phyloP scores from a whole-genome alignment of 768 basidiomycete species.

The Tephrocybe sp. region DNA sequence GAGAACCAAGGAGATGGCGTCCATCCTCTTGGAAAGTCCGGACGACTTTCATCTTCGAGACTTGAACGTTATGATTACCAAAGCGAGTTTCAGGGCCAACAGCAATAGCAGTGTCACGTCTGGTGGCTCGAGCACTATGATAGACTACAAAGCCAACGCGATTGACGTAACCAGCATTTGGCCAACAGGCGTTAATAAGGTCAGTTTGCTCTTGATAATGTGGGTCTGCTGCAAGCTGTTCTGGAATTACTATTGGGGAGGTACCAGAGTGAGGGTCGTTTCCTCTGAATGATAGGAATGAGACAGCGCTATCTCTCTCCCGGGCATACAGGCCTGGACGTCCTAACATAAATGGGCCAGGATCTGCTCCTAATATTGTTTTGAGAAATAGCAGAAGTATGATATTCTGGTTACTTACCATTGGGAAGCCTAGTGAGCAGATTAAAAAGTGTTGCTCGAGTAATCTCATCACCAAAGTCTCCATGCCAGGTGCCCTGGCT shows the following conservation, averaged over 20 bases:
- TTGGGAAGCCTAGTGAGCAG: background rate
- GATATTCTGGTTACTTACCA: background rate
- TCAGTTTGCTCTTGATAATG: background rate
- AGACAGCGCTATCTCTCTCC: background rate
- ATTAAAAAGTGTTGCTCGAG: background rate
- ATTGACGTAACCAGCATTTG: background rate
- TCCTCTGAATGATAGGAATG: background rate
- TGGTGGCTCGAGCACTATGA: background rate
- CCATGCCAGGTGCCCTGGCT: background rate
- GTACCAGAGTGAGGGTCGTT: background rate
- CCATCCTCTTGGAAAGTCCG: too few species aligned
- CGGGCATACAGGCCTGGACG: background rate
- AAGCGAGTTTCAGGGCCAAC: background rate
- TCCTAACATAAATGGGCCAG: background rate
- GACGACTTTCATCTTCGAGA: too few species aligned
- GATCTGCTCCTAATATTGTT: background rate
- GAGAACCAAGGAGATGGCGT: too few species aligned
- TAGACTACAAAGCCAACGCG: background rate
- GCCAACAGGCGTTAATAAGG: background rate
- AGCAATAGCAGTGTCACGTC: background rate
- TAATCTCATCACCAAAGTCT: background rate
- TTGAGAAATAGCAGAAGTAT: background rate
- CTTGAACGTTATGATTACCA: background rate
- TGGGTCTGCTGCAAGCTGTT: background rate
- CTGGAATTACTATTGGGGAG: background rate